phyloP scores from a whole-genome alignment of 2,329 filamentous ascomycete species.

The Metarhizium robertsii region DNA sequence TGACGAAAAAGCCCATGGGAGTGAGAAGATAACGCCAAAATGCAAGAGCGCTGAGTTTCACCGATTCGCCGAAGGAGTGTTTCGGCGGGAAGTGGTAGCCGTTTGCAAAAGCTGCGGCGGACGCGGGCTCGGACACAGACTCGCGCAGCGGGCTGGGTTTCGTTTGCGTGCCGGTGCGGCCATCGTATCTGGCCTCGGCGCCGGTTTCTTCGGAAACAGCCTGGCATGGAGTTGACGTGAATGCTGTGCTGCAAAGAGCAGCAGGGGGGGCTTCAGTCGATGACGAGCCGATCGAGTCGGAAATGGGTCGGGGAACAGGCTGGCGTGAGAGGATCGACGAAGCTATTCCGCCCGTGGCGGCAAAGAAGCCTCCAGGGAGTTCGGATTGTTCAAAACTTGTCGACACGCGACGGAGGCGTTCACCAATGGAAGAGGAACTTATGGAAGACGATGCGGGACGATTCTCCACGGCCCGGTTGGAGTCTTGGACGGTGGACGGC shows the following conservation, averaged over 20 bases:
- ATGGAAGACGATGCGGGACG: background rate
- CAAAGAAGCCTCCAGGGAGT: conserved; percentile 36
- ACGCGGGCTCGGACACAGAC: conserved; percentile 13
- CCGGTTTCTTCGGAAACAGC: conserved; percentile 1
- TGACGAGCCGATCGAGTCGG: conserved; percentile 8
- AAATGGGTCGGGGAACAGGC: conserved; percentile 9
- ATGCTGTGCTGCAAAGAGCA: conserved; percentile 18
- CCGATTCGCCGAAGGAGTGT: conserved; percentile 49
- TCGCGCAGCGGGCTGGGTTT: conserved; percentile 8
- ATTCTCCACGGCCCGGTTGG: background rate
- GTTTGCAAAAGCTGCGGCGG: conserved; percentile 42
- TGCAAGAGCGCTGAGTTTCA: conserved; percentile 44
- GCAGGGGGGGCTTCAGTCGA: conserved; percentile 8
- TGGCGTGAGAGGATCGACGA: conserved; percentile 26
- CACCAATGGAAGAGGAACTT: conserved; percentile 22
- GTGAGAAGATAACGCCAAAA: conserved; percentile 69
- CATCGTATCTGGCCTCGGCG: conserved; percentile 3
- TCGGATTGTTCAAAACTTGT: conserved; percentile 34
- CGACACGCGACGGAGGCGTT: conserved; percentile 22
- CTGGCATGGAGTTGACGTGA: background rate
- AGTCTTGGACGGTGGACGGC: conserved; percentile 1
- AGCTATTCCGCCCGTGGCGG: conserved; percentile 36
- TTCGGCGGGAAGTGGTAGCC: conserved; percentile 57
- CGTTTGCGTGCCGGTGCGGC: conserved; percentile 3
- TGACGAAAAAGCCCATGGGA: conserved; percentile 66